phyloP scores from a whole-genome alignment of 306 rosid species.

The Sphenostylis stenocarpa region DNA sequence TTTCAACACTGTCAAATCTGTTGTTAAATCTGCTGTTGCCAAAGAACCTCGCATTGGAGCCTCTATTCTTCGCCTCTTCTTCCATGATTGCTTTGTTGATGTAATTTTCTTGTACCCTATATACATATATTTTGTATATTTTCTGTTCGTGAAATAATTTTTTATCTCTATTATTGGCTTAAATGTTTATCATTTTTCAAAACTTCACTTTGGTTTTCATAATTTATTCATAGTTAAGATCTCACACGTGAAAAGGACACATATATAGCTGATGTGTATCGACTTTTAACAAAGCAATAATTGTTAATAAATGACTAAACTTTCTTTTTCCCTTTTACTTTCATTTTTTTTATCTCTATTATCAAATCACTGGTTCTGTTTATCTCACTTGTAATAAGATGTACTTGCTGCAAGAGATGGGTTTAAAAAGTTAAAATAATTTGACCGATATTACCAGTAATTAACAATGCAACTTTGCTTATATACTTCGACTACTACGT shows the following conservation, averaged over 20 bases:
- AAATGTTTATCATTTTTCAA: not conserved
- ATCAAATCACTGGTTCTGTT: not conserved
- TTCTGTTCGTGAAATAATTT: not conserved
- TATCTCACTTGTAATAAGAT: not conserved
- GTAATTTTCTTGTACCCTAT: conserved; percentile 45
- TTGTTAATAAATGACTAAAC: not conserved
- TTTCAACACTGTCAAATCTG: conserved; percentile 41
- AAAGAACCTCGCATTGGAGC: conserved; percentile 56
- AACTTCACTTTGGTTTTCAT: not conserved
- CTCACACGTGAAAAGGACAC: not conserved
- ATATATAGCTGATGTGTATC: not conserved
- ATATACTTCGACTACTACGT: not conserved
- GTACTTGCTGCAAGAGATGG: not conserved
- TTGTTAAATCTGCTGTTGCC: conserved; percentile 52
- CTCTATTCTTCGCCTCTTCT: conserved; percentile 59
- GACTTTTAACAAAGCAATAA: not conserved
- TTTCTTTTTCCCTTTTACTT: not conserved
- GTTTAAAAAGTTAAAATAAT: not conserved
- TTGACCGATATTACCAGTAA: not conserved
- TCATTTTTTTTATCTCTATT: not conserved
- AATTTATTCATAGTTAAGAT: not conserved
- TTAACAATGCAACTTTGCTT: not conserved
- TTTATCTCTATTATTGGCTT: not conserved
- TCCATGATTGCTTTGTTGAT: conserved; percentile 77
- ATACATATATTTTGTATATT: not conserved